Conservation (phyloP, 257 asterid species). For the Solanum chiquidenum region DNA sequence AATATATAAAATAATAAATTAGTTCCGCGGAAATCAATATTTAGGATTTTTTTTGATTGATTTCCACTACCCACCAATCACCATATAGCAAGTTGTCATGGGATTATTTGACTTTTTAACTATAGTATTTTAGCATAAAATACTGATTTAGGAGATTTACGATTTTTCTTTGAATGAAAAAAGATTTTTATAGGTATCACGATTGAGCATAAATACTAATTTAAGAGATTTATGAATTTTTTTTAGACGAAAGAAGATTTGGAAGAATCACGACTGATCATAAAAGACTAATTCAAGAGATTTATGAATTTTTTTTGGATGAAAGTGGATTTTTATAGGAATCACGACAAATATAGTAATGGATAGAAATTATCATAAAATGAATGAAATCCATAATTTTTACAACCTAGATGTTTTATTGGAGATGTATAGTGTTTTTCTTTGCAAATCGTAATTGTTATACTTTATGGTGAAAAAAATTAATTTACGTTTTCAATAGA, state of each 20-base stretch:
- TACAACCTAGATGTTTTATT: background rate
- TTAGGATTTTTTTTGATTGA: background rate
- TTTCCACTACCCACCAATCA: background rate
- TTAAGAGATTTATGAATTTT: background rate
- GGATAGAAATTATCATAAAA: background rate
- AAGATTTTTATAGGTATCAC: background rate
- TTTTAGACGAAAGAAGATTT: too few relatives aligned
- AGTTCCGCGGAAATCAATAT: background rate
- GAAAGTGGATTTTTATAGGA: too few relatives aligned
- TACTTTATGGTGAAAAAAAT: background rate
- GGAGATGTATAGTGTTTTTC: background rate
- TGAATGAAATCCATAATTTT: background rate
- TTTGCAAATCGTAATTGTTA: background rate
- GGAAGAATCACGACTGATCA: too few relatives aligned
- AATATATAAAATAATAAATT: background rate
- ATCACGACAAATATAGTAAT: background rate
- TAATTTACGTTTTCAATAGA: background rate
- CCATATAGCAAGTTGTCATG: background rate
- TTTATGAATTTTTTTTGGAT: background rate
- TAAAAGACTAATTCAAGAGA: too few relatives aligned
- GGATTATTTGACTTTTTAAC: background rate
- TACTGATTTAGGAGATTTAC: background rate
- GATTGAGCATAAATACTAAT: too few relatives aligned
- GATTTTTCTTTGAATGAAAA: fast-evolving
- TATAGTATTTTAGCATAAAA: background rate